phyloP scores from a whole-genome alignment of 2,329 filamentous ascomycete species.

The Metarhizium album region DNA sequence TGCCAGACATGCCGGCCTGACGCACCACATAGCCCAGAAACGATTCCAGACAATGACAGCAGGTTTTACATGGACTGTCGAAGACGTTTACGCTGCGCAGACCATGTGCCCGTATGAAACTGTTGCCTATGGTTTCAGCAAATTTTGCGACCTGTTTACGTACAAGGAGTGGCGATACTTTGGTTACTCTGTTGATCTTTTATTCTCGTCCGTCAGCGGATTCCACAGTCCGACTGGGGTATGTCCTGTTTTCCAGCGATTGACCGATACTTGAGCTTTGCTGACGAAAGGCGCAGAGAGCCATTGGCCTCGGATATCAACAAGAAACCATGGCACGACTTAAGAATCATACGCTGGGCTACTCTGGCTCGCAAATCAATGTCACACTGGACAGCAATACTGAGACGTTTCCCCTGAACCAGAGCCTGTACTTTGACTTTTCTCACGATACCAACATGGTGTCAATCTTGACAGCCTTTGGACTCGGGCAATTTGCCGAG shows the following conservation, averaged over 20 bases:
- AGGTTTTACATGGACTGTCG: slow-evolving; percentile 51
- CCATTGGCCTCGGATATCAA: slow-evolving; percentile 63
- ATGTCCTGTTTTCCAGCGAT: slow-evolving; percentile 14
- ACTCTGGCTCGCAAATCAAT: slow-evolving; percentile 52
- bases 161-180: slow-evolving; percentile 65
- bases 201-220: slow-evolving; percentile 48
- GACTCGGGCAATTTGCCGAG: slow-evolving; percentile 56
- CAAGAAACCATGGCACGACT: slow-evolving; percentile 63
- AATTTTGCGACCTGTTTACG: slow-evolving; percentile 65
- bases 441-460: slow-evolving; percentile 68
- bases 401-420: slow-evolving; percentile 61
- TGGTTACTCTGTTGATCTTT: slow-evolving; percentile 59
- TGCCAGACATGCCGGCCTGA: neutral
- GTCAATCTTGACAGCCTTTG: slow-evolving; percentile 60
- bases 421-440: slow-evolving; percentile 67
- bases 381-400: slow-evolving; percentile 58
- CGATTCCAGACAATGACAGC: slow-evolving; percentile 46
- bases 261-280: neutral
- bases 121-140: slow-evolving; percentile 63
- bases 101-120: slow-evolving; percentile 70
- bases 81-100: slow-evolving; percentile 57
- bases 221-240: slow-evolving; percentile 55
- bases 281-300: slow-evolving; percentile 32
- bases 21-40: slow-evolving; percentile 35
- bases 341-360: slow-evolving; percentile 51